phyloP scores from a whole-genome alignment of 306 rosid species.

The Inga oerstediana region DNA sequence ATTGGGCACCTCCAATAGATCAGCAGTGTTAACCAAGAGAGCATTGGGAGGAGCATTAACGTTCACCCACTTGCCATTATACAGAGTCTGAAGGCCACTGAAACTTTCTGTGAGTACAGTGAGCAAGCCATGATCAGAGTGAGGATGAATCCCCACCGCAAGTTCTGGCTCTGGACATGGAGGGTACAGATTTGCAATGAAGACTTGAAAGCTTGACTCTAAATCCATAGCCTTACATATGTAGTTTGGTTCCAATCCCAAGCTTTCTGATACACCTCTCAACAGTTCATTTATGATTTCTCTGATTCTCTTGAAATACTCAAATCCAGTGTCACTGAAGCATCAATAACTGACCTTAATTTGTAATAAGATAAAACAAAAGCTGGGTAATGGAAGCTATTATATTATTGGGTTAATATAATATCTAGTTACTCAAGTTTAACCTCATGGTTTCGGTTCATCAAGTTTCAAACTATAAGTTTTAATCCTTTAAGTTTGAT shows the following conservation, averaged over 20 bases:
- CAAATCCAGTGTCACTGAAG: neutral
- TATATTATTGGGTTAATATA: too few relatives aligned
- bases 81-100: slow-evolving; percentile 34
- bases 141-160: slow-evolving; percentile 31
- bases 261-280: neutral
- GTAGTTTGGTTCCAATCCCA: slow-evolving; percentile 31
- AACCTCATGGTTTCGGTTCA: too few relatives aligned
- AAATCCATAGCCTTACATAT: slow-evolving; percentile 12
- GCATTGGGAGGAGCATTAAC: slow-evolving; percentile 23
- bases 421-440: too few relatives aligned
- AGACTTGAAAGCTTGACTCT: slow-evolving; percentile 22
- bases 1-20: slow-evolving; percentile 31
- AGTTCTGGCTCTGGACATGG: slow-evolving; percentile 39
- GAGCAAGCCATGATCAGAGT: slow-evolving; percentile 31
- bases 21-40: slow-evolving; percentile 23
- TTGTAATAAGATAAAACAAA: too few relatives aligned
- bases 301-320: neutral
- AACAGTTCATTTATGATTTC: neutral
- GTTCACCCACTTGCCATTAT: slow-evolving; percentile 31
- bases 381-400: too few relatives aligned
- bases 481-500: too few relatives aligned
- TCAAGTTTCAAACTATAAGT: too few relatives aligned
- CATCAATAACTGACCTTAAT: neutral
- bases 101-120: slow-evolving; percentile 23
- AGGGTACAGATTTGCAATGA: slow-evolving; percentile 30